phyloP scores from a whole-genome alignment of 768 basidiomycete genomes.

The Xanthoconium purpureum region DNA sequence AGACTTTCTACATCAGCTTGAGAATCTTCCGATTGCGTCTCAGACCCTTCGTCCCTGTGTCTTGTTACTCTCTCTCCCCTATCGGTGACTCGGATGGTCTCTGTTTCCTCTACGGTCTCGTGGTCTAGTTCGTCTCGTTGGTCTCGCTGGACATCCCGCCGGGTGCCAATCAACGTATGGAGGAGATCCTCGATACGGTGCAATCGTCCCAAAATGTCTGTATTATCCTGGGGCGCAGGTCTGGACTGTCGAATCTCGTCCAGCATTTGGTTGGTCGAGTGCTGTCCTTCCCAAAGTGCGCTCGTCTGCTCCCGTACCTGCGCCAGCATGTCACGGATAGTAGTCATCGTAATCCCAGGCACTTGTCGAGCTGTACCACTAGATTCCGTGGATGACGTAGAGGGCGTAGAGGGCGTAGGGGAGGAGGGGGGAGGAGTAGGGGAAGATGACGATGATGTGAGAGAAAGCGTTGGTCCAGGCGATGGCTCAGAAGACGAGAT shows the following conservation, averaged over 20 bases:
- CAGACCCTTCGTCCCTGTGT: conserved; percentile 21
- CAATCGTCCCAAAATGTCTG: conserved; percentile 37
- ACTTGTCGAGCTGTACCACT: conserved; percentile 36
- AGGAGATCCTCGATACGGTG: conserved; percentile 25
- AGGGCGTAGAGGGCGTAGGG: conserved; percentile 36
- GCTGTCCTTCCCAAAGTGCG: conserved; percentile 62
- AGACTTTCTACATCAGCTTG: conserved; percentile 26
- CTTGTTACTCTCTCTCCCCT: conserved; percentile 14
- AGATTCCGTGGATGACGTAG: conserved; percentile 28
- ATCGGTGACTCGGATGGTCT: conserved; percentile 17
- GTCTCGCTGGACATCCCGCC: conserved; percentile 3
- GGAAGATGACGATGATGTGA: conserved; percentile 34
- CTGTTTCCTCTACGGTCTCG: conserved; percentile 8
- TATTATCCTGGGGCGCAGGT: conserved; percentile 37
- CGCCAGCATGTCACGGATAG: conserved; percentile 52
- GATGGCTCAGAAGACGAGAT: conserved; percentile 35
- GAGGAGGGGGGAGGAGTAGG: conserved; percentile 37
- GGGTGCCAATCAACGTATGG: conserved; percentile 6
- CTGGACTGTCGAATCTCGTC: conserved; percentile 57
- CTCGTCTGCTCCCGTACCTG: conserved; percentile 57
- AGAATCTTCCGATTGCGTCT: conserved; percentile 30
- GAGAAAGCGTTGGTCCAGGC: conserved; percentile 37
- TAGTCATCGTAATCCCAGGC: conserved; percentile 36
- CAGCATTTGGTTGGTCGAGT: conserved; percentile 54
- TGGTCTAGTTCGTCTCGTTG: neutral